phyloP scores from a whole-genome alignment of 441 rosid genomes.

The Erodium trifolium region DNA sequence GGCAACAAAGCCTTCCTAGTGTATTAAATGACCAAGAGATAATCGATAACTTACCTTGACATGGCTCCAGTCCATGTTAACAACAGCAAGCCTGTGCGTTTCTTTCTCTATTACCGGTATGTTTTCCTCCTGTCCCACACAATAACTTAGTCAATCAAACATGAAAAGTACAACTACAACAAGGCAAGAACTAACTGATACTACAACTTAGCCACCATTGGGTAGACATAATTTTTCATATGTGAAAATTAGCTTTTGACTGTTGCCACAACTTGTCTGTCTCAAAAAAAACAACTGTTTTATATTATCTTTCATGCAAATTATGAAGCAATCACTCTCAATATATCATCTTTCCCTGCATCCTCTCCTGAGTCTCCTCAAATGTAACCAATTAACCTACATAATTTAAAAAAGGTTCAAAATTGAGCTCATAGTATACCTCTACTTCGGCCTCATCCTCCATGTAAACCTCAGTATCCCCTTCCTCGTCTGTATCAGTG shows the following conservation, averaged over 20 bases:
- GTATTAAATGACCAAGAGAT: not conserved
- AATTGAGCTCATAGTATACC: constrained; percentile 26
- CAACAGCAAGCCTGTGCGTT: constrained; percentile 74
- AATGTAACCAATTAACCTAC: not conserved
- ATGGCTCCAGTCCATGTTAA: constrained; percentile 89
- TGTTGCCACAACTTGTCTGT: not conserved
- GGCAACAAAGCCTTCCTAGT: not conserved
- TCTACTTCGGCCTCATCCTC: constrained; percentile 38
- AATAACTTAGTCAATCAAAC: not conserved
- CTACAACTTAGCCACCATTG: not conserved
- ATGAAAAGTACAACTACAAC: not conserved
- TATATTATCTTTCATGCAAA: not conserved
- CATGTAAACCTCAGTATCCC: constrained; percentile 32
- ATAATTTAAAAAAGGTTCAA: not conserved
- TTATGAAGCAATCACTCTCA: not conserved
- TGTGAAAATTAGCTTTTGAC: not conserved
- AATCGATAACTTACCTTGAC: constrained; percentile 48
- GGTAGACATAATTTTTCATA: not conserved
- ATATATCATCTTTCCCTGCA: not conserved
- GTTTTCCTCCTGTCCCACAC: constrained; percentile 48
- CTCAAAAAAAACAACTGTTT: no score
- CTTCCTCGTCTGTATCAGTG: constrained; percentile 53
- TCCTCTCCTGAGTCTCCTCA: not conserved
- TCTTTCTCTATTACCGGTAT: constrained; percentile 50
- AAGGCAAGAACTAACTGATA: not conserved